A percentile compares a stretch with the other conserved stretches of the same genome.
Evolutionary conservation across 2,329 filamentous ascomycete species (phyloP).

Genomic region (Ciborinia camelliae): DNA sequence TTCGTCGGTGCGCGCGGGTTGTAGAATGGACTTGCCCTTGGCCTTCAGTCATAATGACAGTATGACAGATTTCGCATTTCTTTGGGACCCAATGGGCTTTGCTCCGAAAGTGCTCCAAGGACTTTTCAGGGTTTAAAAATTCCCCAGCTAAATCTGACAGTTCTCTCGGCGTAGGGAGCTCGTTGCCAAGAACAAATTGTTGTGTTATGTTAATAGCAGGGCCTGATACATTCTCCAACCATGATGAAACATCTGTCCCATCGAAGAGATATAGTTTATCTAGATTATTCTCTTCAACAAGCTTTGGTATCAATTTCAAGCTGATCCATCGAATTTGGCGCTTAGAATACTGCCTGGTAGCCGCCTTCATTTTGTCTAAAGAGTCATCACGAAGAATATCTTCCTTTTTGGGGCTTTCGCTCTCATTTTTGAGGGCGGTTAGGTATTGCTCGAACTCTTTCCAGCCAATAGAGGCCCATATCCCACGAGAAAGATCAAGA

Average conservation of each 20-base stretch:
- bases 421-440: slow-evolving; percentile 41
- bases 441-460: slow-evolving; percentile 83
- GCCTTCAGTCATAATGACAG: slow-evolving; percentile 55
- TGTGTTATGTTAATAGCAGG: slow-evolving; percentile 61
- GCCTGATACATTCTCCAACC: slow-evolving; percentile 59
- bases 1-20: slow-evolving; percentile 42
- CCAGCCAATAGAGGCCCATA: slow-evolving; percentile 96
- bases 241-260: slow-evolving; percentile 64
- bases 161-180: slow-evolving; percentile 45
- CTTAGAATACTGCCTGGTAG: slow-evolving; percentile 83
- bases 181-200: slow-evolving; percentile 57
- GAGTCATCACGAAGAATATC: slow-evolving; percentile 55
- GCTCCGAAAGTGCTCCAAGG: slow-evolving; percentile 40
- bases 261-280: slow-evolving; percentile 74
- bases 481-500: slow-evolving; percentile 74
- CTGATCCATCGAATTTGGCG: slow-evolving; percentile 85
- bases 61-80: slow-evolving; percentile 71
- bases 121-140: slow-evolving; percentile 54
- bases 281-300: slow-evolving; percentile 52
- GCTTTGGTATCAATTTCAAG: slow-evolving; percentile 70
- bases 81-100: slow-evolving; percentile 48
- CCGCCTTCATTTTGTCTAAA: slow-evolving; percentile 73
- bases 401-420: slow-evolving; percentile 42
- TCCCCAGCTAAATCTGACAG: slow-evolving; percentile 56
- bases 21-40: slow-evolving; percentile 48